Base-by-base conservation (phyloP, 148 eudicot genomes). In the Amaranthus cruentus region DNA sequence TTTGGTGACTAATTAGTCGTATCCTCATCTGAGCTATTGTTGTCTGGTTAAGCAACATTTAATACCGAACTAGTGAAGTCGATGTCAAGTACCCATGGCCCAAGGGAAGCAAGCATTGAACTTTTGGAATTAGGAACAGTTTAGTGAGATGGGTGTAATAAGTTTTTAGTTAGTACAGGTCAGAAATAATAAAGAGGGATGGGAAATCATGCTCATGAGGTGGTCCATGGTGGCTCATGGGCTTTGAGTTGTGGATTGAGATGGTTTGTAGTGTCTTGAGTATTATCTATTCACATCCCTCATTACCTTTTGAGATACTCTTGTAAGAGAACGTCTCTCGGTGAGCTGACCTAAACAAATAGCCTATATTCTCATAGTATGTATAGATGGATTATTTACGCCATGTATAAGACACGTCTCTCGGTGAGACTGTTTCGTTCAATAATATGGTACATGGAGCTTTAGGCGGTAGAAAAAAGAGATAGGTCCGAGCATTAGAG, bases 151-250 rank as follows among this genome's bases (percentile, higher is more conserved):
- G 66, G 48, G n/a, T 6, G 52, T 11, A 47, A 12, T 13, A 14
- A 7, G n/a, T 46, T 6, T 2, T 44, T 44, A 44, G 18, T 6
- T 21, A 63, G 5, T 4, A 12, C 6, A 46, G 6, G 18, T 18
- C 4, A 60, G 2, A 64, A 11, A 9, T 64, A 64, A 62, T 28
- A 2, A 64, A 5, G 11, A 6, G 4, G 52, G 4, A 46, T 64
- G 6, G 9, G 68, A 64, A 64, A 6, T 64, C 28, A 4, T 54
- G 6, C 6, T 66, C 49, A 11, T 2, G 12, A 3, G 15, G 69
- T 66, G 69, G 69, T 66, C 69, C 69, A 48, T 49, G 69, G 38
- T 7, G 38, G 38, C 38, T 28, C 38, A 38, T 48, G 54, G 38
- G 55, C 66, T 21, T 58, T 47, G 9, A 49, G 47, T 58, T 47